Evolutionary conservation across 192 early-diverging fungal genomes (phyloP), one percentile per base, ranked within the genome.

Genomic region (Haplosporangium gracile): DNA sequence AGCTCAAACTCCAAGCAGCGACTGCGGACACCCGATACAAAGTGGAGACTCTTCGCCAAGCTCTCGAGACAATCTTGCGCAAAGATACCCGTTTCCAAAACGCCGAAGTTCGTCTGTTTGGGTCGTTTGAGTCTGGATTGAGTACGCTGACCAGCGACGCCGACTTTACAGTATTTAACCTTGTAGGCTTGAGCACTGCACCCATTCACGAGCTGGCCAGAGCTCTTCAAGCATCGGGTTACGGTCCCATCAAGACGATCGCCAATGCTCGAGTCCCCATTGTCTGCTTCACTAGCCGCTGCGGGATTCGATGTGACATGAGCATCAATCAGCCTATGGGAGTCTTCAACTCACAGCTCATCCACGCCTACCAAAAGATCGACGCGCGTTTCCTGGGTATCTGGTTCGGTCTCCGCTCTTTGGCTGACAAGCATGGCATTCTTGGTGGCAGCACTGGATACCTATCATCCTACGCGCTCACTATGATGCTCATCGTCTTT

Each of bases 301-400:
- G 8, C 9, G n/a, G 53, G 45, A 70, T 36, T 6, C 42, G 20
- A 20, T 70, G 76, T 60, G 76, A 78, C 22, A 78, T 78, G 26
- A 63, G 45, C 47, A 78, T 78, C 36, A 68, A 70, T 32, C 38
- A 68, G 2, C 26, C n/a, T 10, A 24, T 78, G 32, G 76, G 63
- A 4, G 29, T 70, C 18, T 29, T 70, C 20, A 69, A 70, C 68
- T 69, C 76, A 5, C 18, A 70, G 39, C 76, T 78, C 42, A 70
- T 78, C 68, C 45, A 47, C 3, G 70, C 76, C 47, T 78, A 78
- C n/a, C 29, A 24, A 26, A 47, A 70, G 65, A 78, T 78, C 68
- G 76, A 78, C 36, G 15, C 32, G 1, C 76, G 76, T 5, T 43
- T 78, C 9, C 15, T 22, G 20, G 13, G 18, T 5, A 6, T 78